Percentiles rank a stretch among this genome's conserved stretches.
Evolutionary conservation across 768 basidiomycete genomes (phyloP).

Genomic region (Hemileccinum rubropunctum): DNA sequence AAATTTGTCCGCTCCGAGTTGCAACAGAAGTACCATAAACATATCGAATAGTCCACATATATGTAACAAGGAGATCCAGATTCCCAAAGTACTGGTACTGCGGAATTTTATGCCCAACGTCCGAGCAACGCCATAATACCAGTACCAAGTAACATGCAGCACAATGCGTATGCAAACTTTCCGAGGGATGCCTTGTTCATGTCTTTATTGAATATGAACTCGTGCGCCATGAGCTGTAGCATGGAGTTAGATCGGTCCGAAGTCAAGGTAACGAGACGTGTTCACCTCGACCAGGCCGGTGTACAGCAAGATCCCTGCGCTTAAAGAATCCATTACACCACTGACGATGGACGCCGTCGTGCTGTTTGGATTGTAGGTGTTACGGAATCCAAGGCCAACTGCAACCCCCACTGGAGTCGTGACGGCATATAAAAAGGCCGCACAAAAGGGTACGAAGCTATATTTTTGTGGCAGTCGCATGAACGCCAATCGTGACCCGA

Average conservation of each 20-base stretch:
- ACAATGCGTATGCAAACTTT: slow-evolving; percentile 68
- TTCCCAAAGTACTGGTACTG: neutral
- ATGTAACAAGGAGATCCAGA: too few relatives aligned
- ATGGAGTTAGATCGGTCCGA: slow-evolving; percentile 1
- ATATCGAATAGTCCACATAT: too few relatives aligned
- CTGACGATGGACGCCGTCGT: slow-evolving; percentile 77
- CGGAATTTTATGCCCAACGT: slow-evolving; percentile 67
- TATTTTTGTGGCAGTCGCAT: slow-evolving; percentile 59
- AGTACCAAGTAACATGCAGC: slow-evolving; percentile 79
- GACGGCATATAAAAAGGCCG: slow-evolving; percentile 64
- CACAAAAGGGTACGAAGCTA: slow-evolving; percentile 54
- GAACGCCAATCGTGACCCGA: slow-evolving; percentile 86
- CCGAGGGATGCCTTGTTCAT: slow-evolving; percentile 70
- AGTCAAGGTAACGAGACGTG: neutral
- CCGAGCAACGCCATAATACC: slow-evolving; percentile 92
- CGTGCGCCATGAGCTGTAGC: slow-evolving; percentile 82
- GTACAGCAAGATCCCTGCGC: slow-evolving; percentile 85
- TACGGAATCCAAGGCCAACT: slow-evolving; percentile 69
- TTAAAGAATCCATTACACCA: slow-evolving; percentile 81
- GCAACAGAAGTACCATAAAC: neutral
- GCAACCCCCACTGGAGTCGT: slow-evolving; percentile 91
- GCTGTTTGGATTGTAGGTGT: slow-evolving; percentile 79
- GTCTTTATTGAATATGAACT: slow-evolving; percentile 87
- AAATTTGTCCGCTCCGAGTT: neutral
- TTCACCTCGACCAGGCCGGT: slow-evolving; percentile 81